phyloP scores from a whole-genome alignment of 2,329 filamentous ascomycete species.

The Alternaria brassicicola region DNA sequence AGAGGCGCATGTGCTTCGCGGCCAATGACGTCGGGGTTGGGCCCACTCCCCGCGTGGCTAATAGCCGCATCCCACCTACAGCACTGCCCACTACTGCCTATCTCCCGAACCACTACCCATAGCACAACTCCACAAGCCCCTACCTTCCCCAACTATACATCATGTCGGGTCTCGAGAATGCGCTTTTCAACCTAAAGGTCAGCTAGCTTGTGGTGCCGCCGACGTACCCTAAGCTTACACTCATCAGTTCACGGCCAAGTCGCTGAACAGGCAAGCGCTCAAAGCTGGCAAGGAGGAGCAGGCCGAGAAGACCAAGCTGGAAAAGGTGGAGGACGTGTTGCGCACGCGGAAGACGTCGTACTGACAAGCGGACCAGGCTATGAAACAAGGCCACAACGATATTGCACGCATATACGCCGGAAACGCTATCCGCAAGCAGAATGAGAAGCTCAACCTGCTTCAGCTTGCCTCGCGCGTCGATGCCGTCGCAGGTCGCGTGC shows the following conservation, averaged over 20 bases:
- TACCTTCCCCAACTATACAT: conserved; percentile 15
- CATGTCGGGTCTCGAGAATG: conserved; percentile 68
- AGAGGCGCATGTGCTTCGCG: not conserved
- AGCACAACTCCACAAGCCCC: conserved; percentile 11
- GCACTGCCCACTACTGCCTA: conserved; percentile 12
- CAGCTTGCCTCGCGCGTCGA: conserved; percentile 64
- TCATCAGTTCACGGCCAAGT: conserved; percentile 65
- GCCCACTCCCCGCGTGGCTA: conserved; percentile 32
- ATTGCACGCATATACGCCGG: conserved; percentile 69
- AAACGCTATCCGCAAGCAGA: conserved; percentile 68
- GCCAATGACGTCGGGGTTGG: conserved; percentile 28
- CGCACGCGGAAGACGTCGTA: not conserved
- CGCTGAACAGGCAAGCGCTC: conserved; percentile 66
- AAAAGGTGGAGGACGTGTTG: conserved; percentile 55
- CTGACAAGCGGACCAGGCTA: conserved; percentile 53
- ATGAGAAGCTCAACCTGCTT: conserved; percentile 66
- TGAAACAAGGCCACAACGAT: conserved; percentile 64
- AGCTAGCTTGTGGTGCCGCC: conserved; percentile 10
- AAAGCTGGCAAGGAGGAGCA: conserved; percentile 67
- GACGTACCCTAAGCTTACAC: conserved; percentile 27
- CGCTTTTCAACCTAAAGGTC: conserved; percentile 67
- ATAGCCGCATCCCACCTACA: conserved; percentile 34
- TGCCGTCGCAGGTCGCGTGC: conserved; percentile 64
- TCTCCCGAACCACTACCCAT: conserved; percentile 20
- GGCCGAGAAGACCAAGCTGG: conserved; percentile 65